Conservation (phyloP, 768 basidiomycete species). For the Chlorophyllum brunneum region DNA sequence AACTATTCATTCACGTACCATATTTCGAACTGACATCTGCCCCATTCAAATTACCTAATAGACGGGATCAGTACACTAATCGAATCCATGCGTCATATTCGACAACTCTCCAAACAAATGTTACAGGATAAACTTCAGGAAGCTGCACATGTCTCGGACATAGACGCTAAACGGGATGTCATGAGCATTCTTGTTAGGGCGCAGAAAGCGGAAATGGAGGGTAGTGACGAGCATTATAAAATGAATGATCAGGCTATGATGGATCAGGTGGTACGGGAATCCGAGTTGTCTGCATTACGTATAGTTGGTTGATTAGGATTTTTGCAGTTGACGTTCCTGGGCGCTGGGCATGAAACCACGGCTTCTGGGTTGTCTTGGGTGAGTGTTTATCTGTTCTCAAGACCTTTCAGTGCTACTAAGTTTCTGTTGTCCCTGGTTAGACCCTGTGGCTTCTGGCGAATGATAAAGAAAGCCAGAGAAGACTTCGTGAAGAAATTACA, state of each 20-base stretch:
- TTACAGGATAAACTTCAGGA: constrained; percentile 29
- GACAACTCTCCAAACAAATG: constrained; percentile 27
- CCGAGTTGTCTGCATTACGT: neutral
- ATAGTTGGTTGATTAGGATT: neutral
- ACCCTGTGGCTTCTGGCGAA: constrained; percentile 53
- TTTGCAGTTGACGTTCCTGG: constrained; percentile 42
- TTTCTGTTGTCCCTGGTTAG: constrained; percentile 18
- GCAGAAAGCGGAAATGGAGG: constrained; percentile 26
- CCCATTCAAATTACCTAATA: neutral
- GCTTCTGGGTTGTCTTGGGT: constrained; percentile 49
- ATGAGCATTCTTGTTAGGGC: constrained; percentile 36
- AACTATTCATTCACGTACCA: too few species aligned
- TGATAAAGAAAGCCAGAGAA: constrained; percentile 42
- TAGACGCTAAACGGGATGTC: constrained; percentile 33
- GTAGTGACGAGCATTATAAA: constrained; percentile 20
- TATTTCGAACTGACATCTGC: too few species aligned
- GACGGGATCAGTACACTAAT: constrained; percentile 18
- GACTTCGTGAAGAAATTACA: constrained; percentile 50
- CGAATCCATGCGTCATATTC: constrained; percentile 30
- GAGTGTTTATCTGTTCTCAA: constrained; percentile 2
- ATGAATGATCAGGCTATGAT: constrained; percentile 37
- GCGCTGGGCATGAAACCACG: constrained; percentile 44
- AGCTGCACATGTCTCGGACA: constrained; percentile 24
- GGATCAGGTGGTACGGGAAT: constrained; percentile 31
- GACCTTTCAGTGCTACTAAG: neutral